Conservation (phyloP, 176 grass and related monocot species). For the Triticum aestivum region DNA sequence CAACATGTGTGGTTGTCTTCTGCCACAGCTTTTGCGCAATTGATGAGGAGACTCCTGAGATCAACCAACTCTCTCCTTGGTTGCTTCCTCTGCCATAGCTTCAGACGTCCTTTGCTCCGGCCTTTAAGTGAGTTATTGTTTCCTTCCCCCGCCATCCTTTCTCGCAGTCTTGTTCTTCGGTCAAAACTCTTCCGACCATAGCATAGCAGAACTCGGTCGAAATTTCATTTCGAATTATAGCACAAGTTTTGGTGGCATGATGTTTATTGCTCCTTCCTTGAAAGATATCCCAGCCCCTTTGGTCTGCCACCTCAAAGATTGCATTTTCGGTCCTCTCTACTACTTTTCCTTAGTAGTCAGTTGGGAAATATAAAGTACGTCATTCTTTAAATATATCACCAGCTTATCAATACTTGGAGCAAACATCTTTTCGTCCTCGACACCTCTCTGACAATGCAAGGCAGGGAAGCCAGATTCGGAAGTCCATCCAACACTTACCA, state of each 20-base stretch:
- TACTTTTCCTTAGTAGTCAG: background rate
- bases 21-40: constrained; percentile 53
- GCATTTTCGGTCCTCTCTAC: constrained; percentile 12
- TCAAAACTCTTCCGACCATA: too few species aligned
- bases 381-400: constrained; percentile 19
- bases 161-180: too few species aligned
- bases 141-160: too few species aligned
- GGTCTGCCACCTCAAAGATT: background rate
- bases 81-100: constrained; percentile 22
- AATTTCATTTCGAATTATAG: too few species aligned
- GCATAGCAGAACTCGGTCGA: too few species aligned
- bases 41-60: constrained; percentile 47
- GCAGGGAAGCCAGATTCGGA: background rate
- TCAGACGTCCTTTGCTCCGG: too few species aligned
- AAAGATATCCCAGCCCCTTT: background rate
- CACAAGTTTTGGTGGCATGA: too few species aligned
- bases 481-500: background rate
- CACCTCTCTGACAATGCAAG: constrained; percentile 29
- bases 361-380: background rate
- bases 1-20: background rate
- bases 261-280: too few species aligned
- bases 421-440: constrained; percentile 48
- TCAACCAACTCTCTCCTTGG: constrained; percentile 24
- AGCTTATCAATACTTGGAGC: constrained; percentile 41
- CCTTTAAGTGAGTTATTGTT: too few species aligned